These are phyloP conservation scores for Tricholoma furcatifolium DNA, from an alignment of 768 basidiomycete species.

Conservation along the genomic window DNA sequence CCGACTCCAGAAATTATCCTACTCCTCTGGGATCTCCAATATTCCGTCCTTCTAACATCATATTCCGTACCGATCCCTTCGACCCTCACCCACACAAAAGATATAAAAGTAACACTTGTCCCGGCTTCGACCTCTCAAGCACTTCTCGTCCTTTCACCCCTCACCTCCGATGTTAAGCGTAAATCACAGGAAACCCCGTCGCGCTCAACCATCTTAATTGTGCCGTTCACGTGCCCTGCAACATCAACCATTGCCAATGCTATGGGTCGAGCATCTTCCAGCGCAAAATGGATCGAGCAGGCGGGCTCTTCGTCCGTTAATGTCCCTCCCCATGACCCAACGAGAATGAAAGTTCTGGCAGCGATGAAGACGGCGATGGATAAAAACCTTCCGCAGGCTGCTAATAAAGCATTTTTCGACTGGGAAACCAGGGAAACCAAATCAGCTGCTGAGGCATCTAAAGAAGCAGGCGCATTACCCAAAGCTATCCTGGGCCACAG, in stretches of 20 bases:
- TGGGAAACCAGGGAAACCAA: conserved; percentile 48
- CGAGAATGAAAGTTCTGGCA: conserved; percentile 19
- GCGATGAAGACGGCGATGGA: conserved; percentile 23
- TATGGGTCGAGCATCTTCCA: conserved; percentile 16
- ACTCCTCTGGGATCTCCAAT: conserved; percentile 70
- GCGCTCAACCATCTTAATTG: conserved; percentile 55
- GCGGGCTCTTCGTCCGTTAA: neutral
- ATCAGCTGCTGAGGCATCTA: conserved; percentile 12
- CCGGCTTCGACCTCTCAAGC: conserved; percentile 43
- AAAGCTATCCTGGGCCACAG: conserved; percentile 32
- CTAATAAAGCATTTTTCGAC: conserved; percentile 58
- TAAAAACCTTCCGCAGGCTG: conserved; percentile 44
- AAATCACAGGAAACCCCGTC: conserved; percentile 25
- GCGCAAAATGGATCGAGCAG: conserved; percentile 14
- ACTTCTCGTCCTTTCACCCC: conserved; percentile 49
- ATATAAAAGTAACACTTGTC: conserved; percentile 26
- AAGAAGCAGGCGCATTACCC: neutral
- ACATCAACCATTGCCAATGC: conserved; percentile 53
- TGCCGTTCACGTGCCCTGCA: conserved; percentile 53
- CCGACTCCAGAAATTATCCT: conserved; percentile 46
- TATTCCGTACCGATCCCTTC: conserved; percentile 51
- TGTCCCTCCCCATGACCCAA: conserved; percentile 12
- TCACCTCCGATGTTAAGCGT: conserved; percentile 13
- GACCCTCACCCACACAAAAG: conserved; percentile 29
- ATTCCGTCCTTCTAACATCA: conserved; percentile 59